phyloP scores from a whole-genome alignment of 805 yeast species.

The Lachancea sp. region DNA sequence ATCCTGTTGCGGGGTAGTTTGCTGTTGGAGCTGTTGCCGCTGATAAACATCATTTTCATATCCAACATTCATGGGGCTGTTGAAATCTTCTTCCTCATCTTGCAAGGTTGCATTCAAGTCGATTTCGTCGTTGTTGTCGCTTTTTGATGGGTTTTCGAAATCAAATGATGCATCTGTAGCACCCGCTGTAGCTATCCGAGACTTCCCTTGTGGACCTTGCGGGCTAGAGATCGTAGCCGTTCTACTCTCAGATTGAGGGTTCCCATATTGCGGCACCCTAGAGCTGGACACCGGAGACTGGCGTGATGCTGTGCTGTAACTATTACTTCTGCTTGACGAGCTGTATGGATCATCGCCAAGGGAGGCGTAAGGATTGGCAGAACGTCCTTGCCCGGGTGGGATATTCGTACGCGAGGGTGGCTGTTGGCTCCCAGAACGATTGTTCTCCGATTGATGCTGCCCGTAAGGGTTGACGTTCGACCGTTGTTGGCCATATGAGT shows the following conservation, averaged over 20 bases:
- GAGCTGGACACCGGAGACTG: not conserved
- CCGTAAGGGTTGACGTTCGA: not conserved
- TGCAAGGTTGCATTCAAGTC: conserved; percentile 26
- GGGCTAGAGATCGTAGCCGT: too few species aligned
- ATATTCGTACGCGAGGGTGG: not conserved
- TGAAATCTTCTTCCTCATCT: conserved; percentile 28
- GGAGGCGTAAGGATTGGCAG: conserved; percentile 11
- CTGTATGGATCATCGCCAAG: conserved; percentile 7
- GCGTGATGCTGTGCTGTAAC: not conserved
- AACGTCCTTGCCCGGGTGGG: not conserved
- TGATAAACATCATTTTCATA: conserved; percentile 6
- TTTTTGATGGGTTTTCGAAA: conserved; percentile 16
- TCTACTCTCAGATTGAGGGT: too few species aligned
- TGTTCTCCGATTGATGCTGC: not conserved
- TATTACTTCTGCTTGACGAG: not conserved
- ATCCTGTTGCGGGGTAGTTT: conserved; percentile 23
- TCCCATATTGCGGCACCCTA: too few species aligned
- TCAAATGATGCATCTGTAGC: conserved; percentile 15
- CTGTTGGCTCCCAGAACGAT: not conserved
- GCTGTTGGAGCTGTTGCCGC: conserved; percentile 17
- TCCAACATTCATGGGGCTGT: conserved; percentile 21
- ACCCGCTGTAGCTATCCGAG: not conserved
- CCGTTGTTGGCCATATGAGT: not conserved
- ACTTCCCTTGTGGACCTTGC: too few species aligned
- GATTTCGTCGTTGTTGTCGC: conserved; percentile 25